Conservation (phyloP, 139 green algal genomes). For the Yamagishiella unicocca region DNA sequence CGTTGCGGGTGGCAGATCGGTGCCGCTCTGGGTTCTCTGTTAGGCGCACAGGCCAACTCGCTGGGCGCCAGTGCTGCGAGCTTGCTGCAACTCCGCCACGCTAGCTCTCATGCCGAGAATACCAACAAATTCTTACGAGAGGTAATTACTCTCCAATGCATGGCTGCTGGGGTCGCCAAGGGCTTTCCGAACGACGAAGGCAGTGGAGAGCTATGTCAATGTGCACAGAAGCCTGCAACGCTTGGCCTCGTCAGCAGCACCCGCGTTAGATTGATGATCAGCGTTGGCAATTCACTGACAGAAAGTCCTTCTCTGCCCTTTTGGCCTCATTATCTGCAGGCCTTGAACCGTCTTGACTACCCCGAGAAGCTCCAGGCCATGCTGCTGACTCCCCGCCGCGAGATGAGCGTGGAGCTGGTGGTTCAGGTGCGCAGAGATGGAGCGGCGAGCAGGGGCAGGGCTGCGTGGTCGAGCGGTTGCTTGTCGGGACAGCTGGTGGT, state of each 20-base stretch:
- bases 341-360: constrained; percentile 78
- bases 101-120: constrained; percentile 78
- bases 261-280: not conserved
- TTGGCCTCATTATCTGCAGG: constrained; percentile 68
- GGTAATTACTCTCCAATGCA: constrained; percentile 47
- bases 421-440: constrained; percentile 69
- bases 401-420: constrained; percentile 88
- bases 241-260: too few relatives aligned
- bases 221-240: too few relatives aligned
- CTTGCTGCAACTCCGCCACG: not conserved
- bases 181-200: not conserved
- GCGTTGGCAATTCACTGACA: not conserved
- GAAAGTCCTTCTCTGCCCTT: not conserved
- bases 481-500: too few relatives aligned
- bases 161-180: not conserved
- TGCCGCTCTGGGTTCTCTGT: too few relatives aligned
- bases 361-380: constrained; percentile 84
- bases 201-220: too few relatives aligned
- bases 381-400: constrained; percentile 80
- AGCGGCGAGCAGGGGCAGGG: too few relatives aligned
- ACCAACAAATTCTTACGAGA: constrained; percentile 87
- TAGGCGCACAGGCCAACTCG: too few relatives aligned
- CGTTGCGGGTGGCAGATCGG: too few relatives aligned
- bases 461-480: too few relatives aligned
- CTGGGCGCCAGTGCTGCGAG: too few relatives aligned